A percentile compares a stretch with the other conserved stretches of the same genome.
phyloP scores from a whole-genome alignment of 805 yeast genomes.

The Candida adriatica region DNA sequence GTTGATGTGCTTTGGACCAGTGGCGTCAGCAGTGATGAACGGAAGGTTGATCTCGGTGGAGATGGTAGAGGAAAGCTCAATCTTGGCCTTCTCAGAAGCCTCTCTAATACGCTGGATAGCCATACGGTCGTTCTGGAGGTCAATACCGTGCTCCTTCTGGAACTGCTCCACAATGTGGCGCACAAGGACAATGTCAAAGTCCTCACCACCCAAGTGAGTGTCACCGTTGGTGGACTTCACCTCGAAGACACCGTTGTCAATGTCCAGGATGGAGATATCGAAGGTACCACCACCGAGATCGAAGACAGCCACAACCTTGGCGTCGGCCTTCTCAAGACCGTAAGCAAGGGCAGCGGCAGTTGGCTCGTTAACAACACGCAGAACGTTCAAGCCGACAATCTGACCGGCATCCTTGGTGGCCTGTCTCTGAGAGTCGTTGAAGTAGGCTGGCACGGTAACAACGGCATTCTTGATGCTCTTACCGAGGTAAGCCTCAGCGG shows the following conservation, averaged over 20 bases:
- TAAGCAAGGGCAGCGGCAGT: slow-evolving; percentile 98
- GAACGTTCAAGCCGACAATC: slow-evolving; percentile 91
- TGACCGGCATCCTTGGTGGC: slow-evolving; percentile 97
- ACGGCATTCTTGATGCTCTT: slow-evolving; percentile 60
- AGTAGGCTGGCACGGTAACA: slow-evolving; percentile 93
- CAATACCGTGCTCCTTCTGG: slow-evolving; percentile 37
- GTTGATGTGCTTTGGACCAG: slow-evolving; percentile 56
- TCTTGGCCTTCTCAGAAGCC: slow-evolving; percentile 73
- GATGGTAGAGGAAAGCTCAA: slow-evolving; percentile 62
- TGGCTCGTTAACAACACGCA: slow-evolving; percentile 94
- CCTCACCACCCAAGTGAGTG: slow-evolving; percentile 68
- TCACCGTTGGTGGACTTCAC: slow-evolving; percentile 81
- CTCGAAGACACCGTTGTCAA: slow-evolving; percentile 76
- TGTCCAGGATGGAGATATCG: slow-evolving; percentile 71
- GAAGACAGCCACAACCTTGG: slow-evolving; percentile 49
- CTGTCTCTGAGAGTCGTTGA: slow-evolving; percentile 97
- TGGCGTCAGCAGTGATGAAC: slow-evolving; percentile 43
- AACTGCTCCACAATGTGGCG: slow-evolving; percentile 51
- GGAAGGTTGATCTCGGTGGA: slow-evolving; percentile 65
- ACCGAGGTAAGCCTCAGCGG: slow-evolving; percentile 54
- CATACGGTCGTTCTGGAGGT: slow-evolving; percentile 25
- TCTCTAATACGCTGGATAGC: slow-evolving; percentile 75
- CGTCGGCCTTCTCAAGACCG: slow-evolving; percentile 62
- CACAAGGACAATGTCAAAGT: slow-evolving; percentile 63
- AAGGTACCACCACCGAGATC: slow-evolving; percentile 86